A percentile compares a stretch with the other conserved stretches of the same genome.
Evolutionary conservation across 1,139 yeast genomes (phyloP).

Genomic region (Candida anutae): DNA sequence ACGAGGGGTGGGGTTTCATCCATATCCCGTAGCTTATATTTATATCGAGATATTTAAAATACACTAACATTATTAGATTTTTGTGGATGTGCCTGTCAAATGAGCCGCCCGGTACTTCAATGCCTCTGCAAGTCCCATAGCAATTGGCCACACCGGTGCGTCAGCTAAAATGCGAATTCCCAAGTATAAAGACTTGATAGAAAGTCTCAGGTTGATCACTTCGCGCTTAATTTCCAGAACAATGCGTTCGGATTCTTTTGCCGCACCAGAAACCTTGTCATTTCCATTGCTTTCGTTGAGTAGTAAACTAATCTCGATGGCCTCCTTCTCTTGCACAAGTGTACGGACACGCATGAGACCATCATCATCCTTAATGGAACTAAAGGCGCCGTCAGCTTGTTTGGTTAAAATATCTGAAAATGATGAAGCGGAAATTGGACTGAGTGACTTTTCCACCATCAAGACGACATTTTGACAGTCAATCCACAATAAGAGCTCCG

Average conservation of each 20-base stretch:
- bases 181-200: slow-evolving; percentile 50
- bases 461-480: slow-evolving; percentile 43
- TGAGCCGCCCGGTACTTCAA: slow-evolving; percentile 56
- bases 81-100: slow-evolving; percentile 1
- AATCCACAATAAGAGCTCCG: slow-evolving; percentile 36
- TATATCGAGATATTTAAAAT: no score
- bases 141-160: slow-evolving; percentile 80
- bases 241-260: slow-evolving; percentile 2
- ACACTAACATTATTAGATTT: neutral
- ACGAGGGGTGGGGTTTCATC: no score
- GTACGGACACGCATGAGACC: slow-evolving; percentile 15
- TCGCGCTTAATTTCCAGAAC: slow-evolving; percentile 21
- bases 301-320: neutral
- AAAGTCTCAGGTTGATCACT: slow-evolving; percentile 36
- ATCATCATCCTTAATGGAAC: slow-evolving; percentile 19
- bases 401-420: slow-evolving; percentile 49
- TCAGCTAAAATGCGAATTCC: slow-evolving; percentile 71
- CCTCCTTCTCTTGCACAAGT: slow-evolving; percentile 14
- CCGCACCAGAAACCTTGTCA: slow-evolving; percentile 1
- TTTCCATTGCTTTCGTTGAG: neutral
- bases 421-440: slow-evolving; percentile 23
- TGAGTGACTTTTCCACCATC: slow-evolving; percentile 47
- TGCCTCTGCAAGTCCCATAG: slow-evolving; percentile 69
- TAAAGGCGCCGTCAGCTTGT: slow-evolving; percentile 50
- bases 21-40: no score